These are phyloP conservation scores for Huntiella bhutanensis DNA, from an alignment of 2,329 filamentous ascomycete genomes.

Conservation along the genomic window DNA sequence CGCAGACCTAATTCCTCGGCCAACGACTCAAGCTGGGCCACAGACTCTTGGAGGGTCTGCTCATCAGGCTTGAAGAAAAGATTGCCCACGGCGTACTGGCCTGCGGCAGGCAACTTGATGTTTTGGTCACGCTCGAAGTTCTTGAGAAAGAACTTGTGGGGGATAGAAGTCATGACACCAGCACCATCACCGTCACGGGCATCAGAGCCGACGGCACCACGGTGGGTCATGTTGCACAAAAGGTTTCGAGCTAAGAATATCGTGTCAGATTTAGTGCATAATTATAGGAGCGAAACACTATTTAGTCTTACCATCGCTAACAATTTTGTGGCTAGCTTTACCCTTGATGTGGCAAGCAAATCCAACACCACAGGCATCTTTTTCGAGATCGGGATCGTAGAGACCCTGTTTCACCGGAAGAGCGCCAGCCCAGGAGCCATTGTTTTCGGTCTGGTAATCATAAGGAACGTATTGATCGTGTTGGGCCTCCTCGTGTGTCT, in stretches of 20 bases:
- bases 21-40: constrained; percentile 83
- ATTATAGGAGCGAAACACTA: neutral
- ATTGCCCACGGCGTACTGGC: constrained; percentile 94
- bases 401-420: constrained; percentile 95
- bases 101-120: constrained; percentile 67
- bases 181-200: constrained; percentile 95
- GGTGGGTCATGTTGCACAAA: constrained; percentile 99
- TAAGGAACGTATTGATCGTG: constrained; percentile 47
- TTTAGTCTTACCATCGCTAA: constrained; percentile 68
- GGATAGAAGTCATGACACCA: constrained; percentile 98
- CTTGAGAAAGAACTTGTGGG: constrained; percentile 96
- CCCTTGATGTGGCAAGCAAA: constrained; percentile 99
- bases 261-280: neutral
- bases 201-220: constrained; percentile 93
- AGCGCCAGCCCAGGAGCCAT: constrained; percentile 77
- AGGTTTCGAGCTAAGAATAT: constrained; percentile 58
- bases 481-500: constrained; percentile 35
- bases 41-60: constrained; percentile 75
- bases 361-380: constrained; percentile 98
- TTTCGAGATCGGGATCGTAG: constrained; percentile 89
- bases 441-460: constrained; percentile 76
- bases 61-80: constrained; percentile 96
- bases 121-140: constrained; percentile 87
- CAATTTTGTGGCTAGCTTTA: constrained; percentile 91
- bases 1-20: constrained; percentile 73